Evolutionary conservation across 768 basidiomycete species (phyloP), one percentile per base, ranked within the genome.

Genomic region (Saitozyma podzolica): DNA sequence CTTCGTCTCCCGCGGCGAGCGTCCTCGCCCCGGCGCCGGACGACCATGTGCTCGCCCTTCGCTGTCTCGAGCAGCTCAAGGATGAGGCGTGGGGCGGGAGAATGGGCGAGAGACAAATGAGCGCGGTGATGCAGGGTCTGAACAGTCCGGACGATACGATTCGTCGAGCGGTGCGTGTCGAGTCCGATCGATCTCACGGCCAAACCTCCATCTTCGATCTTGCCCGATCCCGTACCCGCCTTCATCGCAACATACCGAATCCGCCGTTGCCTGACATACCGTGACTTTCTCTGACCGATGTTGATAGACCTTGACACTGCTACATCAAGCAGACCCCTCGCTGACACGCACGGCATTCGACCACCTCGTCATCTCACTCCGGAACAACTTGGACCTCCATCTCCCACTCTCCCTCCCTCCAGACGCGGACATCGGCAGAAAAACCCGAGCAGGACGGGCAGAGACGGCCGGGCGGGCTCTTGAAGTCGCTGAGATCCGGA

Each of bases 41-140:
- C 41, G 54, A 57, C 43, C 66, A 64, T 20, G 43, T 68, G 9
- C 40, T 76, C 8, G 70, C 63, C 0, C 49, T 76, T 7, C 48
- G 65, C 45, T 76, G 75, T 58, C 52, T 76, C 4, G 39, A 29
- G 6, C 16, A n/a, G 14, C 58, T 76, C 3, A 68, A 68, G 6
- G 40, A 20, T 16, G 42, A 50, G 3, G 2, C 37, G 6, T 72
- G 70, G 72, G 72, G 69, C 42, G 65, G 59, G 3, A 50, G 39
- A 37, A 42, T 76, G 14, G 72, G 61, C 3, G 68, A 72, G 41
- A 42, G 4, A 6, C 70, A 74, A 50, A 76, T 76, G 75, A 52
- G 62, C 1, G 53, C 62, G 9, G 59, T 76, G 37, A 72, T 76
- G 72, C 56, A 66, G 40, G 75, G 75, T 4, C 53, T 74, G 19